These are phyloP conservation scores for Aspergillus bombycis DNA, from an alignment of 2,329 filamentous ascomycete genomes.

Conservation along the genomic window DNA sequence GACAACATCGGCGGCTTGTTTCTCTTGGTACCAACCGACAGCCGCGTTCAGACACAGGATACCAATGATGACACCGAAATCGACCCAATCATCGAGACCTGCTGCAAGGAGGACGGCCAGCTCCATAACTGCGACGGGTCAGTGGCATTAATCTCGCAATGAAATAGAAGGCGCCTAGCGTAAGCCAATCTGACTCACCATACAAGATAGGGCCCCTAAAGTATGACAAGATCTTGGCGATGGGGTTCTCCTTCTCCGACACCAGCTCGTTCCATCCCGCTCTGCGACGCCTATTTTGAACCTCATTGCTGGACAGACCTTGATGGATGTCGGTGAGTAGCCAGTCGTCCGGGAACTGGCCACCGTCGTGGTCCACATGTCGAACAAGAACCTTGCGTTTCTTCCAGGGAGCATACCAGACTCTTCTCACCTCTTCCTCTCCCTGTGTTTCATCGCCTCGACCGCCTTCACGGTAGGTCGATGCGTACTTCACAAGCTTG, in stretches of 20 bases:
- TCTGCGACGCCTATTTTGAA: conserved; percentile 64
- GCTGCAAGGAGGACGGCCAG: conserved; percentile 72
- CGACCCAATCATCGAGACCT: conserved; percentile 74
- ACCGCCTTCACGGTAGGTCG: conserved; percentile 61
- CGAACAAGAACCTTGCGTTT: conserved; percentile 38
- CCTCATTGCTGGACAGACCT: conserved; percentile 62
- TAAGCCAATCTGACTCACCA: conserved; percentile 55
- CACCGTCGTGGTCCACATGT: conserved; percentile 27
- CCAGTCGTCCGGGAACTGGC: conserved; percentile 65
- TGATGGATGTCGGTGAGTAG: conserved; percentile 68
- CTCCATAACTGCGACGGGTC: conserved; percentile 63
- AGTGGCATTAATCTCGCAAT: conserved; percentile 11
- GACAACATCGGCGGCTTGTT: conserved; percentile 77
- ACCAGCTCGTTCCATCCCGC: conserved; percentile 73
- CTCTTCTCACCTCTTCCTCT: conserved; percentile 52
- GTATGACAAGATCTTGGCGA: conserved; percentile 73
- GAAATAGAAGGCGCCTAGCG: neutral
- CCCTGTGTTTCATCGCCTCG: conserved; percentile 46
- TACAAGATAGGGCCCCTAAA: conserved; percentile 77
- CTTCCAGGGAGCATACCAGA: conserved; percentile 64
- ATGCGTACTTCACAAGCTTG: conserved; percentile 68
- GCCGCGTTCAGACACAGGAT: conserved; percentile 74
- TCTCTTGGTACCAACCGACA: conserved; percentile 81
- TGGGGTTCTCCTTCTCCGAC: conserved; percentile 77
- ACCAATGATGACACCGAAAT: conserved; percentile 77